phyloP scores from a whole-genome alignment of 1,284 basidiomycete genomes.

The Phellinidium pouzarii region DNA sequence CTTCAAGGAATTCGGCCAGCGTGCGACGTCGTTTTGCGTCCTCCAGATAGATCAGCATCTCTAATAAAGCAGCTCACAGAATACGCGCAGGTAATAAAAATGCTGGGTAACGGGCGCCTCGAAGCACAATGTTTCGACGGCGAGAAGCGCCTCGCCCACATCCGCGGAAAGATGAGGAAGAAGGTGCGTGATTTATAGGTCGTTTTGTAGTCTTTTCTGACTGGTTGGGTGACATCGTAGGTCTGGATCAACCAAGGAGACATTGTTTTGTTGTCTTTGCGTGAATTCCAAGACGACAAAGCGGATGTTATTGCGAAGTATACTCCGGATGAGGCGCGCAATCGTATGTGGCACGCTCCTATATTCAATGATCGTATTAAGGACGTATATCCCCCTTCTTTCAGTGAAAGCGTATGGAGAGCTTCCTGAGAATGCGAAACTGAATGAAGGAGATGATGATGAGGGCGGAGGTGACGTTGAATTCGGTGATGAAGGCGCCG shows the following conservation, averaged over 20 bases:
- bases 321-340: slow-evolving; percentile 90
- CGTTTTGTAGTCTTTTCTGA: slow-evolving; percentile 3
- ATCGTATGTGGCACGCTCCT: slow-evolving; percentile 42
- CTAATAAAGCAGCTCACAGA: slow-evolving; percentile 40
- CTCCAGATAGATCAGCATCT: neutral
- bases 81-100: slow-evolving; percentile 97
- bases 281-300: slow-evolving; percentile 99
- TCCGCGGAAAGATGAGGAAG: slow-evolving; percentile 98
- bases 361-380: neutral
- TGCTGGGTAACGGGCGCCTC: slow-evolving; percentile 97
- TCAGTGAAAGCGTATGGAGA: slow-evolving; percentile 95
- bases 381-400: slow-evolving; percentile 1
- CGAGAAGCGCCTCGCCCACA: slow-evolving; percentile 96
- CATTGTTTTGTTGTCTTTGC: slow-evolving; percentile 92
- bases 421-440: slow-evolving; percentile 95
- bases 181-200: slow-evolving; percentile 60
- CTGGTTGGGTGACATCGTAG: slow-evolving; percentile 34
- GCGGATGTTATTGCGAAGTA: slow-evolving; percentile 99
- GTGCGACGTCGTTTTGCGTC: slow-evolving; percentile 28
- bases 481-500: slow-evolving; percentile 73
- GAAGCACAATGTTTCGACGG: slow-evolving; percentile 99
- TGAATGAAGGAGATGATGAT: slow-evolving; percentile 90
- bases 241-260: slow-evolving; percentile 99
- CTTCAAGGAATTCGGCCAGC: slow-evolving; percentile 97
- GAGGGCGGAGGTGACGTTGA: slow-evolving; percentile 88